phyloP scores from a whole-genome alignment of 257 asterid genomes.

The Schizonepeta tenuifolia region DNA sequence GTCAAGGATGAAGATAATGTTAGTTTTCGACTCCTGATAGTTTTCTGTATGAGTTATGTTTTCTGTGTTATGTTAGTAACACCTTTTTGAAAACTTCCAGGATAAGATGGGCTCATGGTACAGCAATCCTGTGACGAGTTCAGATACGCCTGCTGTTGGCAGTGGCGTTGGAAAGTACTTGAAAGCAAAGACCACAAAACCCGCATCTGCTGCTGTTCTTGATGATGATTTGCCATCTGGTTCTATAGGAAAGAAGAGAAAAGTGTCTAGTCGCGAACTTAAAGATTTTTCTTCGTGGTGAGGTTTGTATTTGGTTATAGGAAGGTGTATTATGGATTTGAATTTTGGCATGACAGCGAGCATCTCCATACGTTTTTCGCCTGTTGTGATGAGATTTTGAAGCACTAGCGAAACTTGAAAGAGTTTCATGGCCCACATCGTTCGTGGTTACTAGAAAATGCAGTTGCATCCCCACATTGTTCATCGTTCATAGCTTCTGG shows the following conservation, averaged over 20 bases:
- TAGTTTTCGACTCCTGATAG: constrained; percentile 37
- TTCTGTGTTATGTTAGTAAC: neutral
- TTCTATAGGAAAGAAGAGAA: constrained; percentile 68
- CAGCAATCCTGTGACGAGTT: constrained; percentile 77
- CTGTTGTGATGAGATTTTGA: constrained; percentile 9
- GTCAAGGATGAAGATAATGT: constrained; percentile 77
- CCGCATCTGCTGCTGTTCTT: constrained; percentile 44
- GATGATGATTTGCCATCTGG: constrained; percentile 50
- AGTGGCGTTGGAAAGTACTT: constrained; percentile 85
- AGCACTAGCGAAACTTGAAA: neutral
- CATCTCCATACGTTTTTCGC: neutral
- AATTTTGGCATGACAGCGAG: neutral
- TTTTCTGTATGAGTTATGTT: neutral
- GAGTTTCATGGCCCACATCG: neutral
- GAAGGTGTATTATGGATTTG: no score
- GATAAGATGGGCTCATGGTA: constrained; percentile 94
- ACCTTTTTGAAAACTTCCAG: constrained; percentile 45
- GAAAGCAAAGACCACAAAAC: constrained; percentile 47
- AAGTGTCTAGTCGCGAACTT: constrained; percentile 54
- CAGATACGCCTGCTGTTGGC: constrained; percentile 55
- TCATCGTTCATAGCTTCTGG: neutral
- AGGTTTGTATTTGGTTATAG: constrained; percentile 6
- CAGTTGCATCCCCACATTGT: neutral
- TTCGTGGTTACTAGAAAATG: neutral
- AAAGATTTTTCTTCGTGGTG: constrained; percentile 87